These are phyloP conservation scores for Ogataea hybrid DNA, from an alignment of 1,139 yeast species.

Conservation along the genomic window DNA sequence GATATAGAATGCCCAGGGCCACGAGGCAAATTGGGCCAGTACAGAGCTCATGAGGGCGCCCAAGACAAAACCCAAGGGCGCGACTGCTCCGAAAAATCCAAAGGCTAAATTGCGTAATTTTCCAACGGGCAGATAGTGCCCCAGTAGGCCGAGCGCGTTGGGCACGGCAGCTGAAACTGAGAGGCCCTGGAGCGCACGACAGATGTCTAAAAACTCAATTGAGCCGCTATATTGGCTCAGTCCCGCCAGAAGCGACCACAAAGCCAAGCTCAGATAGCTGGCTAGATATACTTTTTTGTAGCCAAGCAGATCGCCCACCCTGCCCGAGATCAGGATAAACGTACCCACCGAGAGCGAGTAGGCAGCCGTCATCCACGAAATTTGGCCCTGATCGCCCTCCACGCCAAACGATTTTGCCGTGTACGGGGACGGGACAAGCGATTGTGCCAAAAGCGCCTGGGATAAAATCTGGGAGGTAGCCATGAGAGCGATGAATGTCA, in stretches of 20 bases:
- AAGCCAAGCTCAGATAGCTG: conserved; percentile 47
- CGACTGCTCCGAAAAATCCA: conserved; percentile 55
- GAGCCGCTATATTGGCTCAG: conserved; percentile 43
- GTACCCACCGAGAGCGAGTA: conserved; percentile 62
- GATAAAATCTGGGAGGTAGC: conserved; percentile 47
- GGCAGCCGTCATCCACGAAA: conserved; percentile 60
- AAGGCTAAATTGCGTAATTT: conserved; percentile 40
- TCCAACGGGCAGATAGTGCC: conserved; percentile 49
- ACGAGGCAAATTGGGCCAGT: conserved; percentile 42
- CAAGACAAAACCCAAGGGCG: conserved; percentile 54
- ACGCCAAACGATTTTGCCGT: conserved; percentile 42
- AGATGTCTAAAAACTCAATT: conserved; percentile 45
- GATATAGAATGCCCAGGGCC: conserved; percentile 61
- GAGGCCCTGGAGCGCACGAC: conserved; percentile 59
- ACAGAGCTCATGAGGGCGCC: conserved; percentile 50
- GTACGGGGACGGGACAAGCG: conserved; percentile 36
- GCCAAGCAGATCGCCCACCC: conserved; percentile 62
- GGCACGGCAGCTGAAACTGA: conserved; percentile 61
- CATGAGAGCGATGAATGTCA: conserved; percentile 33
- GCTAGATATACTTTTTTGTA: conserved; percentile 46
- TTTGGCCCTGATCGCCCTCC: conserved; percentile 38
- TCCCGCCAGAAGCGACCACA: conserved; percentile 54
- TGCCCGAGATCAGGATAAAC: conserved; percentile 57
- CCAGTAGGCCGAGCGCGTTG: conserved; percentile 56
- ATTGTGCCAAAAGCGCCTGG: conserved; percentile 48